Base-by-base conservation (phyloP, 495 filamentous ascomycete genomes). In the Pyronema domesticum region DNA sequence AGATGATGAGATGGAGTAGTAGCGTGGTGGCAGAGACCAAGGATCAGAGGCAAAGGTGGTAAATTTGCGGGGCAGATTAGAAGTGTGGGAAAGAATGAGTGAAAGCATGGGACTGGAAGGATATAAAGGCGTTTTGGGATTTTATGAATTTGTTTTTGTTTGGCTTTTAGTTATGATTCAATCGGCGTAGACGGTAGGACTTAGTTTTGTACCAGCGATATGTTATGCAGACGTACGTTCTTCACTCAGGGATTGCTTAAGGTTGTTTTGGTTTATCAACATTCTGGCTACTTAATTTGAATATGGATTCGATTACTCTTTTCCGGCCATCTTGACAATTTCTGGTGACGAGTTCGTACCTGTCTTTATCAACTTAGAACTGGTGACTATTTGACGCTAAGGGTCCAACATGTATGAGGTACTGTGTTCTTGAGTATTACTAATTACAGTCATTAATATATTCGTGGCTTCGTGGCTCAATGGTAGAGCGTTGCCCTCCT, bases 401-500 rank as follows among this genome's bases (percentile, higher is more conserved):
- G n/a, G n/a, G n/a, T n/a, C n/a, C n/a, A n/a, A n/a, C n/a, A n/a
- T n/a, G n/a, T n/a, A n/a, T n/a, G n/a, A n/a, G n/a, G n/a, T n/a
- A n/a, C n/a, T n/a, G n/a, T n/a, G n/a, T n/a, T n/a, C n/a, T n/a
- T n/a, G n/a, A n/a, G n/a, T n/a, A n/a, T n/a, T n/a, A n/a, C n/a
- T n/a, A n/a, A n/a, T n/a, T n/a, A n/a, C n/a, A n/a, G n/a, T n/a
- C n/a, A n/a, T n/a, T n/a, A n/a, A n/a, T n/a, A n/a, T n/a, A n/a
- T n/a, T n/a, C n/a, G n/a, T 7, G 39, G 39, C 39, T 42, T 13
- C 39, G 39, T 60, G 58, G 58, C 58, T 55, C 58, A 60, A 60
- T 60, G 58, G 58, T 60, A 60, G 58, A 55, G 58, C 58, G 58
- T 60, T 47, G 58, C 60, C 58, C 58, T 60, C 58, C 58, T 60